A percentile compares a stretch with the other conserved stretches of the same genome.
Evolutionary conservation across 805 yeast genomes (phyloP).

Genomic region (Wickerhamiella vanderwaltii): DNA sequence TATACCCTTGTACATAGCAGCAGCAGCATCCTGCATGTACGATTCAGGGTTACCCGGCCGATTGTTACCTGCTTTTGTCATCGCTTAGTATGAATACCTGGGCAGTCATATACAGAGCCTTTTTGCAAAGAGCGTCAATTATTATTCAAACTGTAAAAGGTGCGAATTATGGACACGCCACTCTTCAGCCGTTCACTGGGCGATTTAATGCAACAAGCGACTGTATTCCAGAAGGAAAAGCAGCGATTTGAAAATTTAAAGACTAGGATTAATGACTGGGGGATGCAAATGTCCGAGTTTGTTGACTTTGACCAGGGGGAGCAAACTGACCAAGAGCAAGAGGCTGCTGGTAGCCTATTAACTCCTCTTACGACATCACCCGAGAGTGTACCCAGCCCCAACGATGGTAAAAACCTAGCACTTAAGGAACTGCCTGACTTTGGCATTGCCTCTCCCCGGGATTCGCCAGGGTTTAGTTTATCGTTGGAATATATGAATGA

Average conservation of each 20-base stretch:
- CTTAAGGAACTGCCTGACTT: conserved; percentile 2
- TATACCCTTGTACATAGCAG: no score
- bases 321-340: neutral
- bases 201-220: conserved; percentile 10
- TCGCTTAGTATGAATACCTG: neutral
- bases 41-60: conserved; percentile 5
- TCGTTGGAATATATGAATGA: conserved; percentile 8
- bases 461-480: conserved; percentile 9
- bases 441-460: conserved; percentile 6
- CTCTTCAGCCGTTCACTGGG: conserved; percentile 3
- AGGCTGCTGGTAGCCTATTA: conserved; percentile 4
- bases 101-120: neutral
- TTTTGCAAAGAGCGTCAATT: neutral
- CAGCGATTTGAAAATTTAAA: conserved; percentile 8
- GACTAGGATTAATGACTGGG: conserved; percentile 11
- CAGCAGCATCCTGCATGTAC: no score
- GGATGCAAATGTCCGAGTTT: conserved; percentile 4
- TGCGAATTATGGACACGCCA: conserved; percentile 6
- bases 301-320: neutral
- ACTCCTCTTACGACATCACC: conserved; percentile 14
- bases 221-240: neutral
- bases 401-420: neutral
- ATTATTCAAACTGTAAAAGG: no score
- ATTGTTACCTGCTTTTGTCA: neutral
- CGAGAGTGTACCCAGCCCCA: conserved; percentile 10